Evolutionary conservation across 148 eudicot genomes (phyloP).

Genomic region (Dianthus caryophyllus): DNA sequence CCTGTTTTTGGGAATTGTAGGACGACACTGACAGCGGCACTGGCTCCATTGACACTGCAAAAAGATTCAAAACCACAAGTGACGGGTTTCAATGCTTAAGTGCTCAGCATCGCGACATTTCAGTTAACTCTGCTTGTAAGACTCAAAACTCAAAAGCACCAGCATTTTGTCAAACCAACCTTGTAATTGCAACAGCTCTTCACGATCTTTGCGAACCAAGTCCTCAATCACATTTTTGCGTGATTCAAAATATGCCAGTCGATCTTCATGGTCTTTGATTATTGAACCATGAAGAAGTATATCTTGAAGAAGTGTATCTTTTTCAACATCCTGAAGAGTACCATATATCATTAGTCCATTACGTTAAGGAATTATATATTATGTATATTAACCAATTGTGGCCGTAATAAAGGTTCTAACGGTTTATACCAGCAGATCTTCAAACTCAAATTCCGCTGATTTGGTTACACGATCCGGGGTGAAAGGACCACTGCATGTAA

Average conservation of each 20-base stretch:
- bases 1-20: constrained; percentile 23
- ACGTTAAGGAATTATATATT: not conserved
- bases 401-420: not conserved
- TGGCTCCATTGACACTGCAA: constrained; percentile 27
- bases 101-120: not conserved
- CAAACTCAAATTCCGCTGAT: constrained; percentile 6
- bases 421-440: constrained; percentile 17
- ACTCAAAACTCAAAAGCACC: not conserved
- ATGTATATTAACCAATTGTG: not conserved
- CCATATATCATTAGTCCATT: not conserved
- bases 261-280: constrained; percentile 23
- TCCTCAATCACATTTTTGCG: constrained; percentile 5
- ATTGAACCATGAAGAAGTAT: constrained; percentile 4
- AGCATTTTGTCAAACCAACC: too few species aligned
- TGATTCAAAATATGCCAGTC: constrained; percentile 11
- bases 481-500: constrained; percentile 3
- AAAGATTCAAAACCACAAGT: constrained; percentile 8
- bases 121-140: not conserved
- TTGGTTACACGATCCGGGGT: constrained; percentile 1
- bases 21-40: constrained; percentile 14
- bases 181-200: constrained; percentile 32
- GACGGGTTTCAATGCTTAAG: not conserved
- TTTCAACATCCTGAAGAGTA: constrained; percentile 38
- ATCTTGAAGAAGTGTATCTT: constrained; percentile 9
- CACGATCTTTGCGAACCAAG: constrained; percentile 14